Conservation (phyloP, 106 monocot genomes). For the Vanilla planifolia region DNA sequence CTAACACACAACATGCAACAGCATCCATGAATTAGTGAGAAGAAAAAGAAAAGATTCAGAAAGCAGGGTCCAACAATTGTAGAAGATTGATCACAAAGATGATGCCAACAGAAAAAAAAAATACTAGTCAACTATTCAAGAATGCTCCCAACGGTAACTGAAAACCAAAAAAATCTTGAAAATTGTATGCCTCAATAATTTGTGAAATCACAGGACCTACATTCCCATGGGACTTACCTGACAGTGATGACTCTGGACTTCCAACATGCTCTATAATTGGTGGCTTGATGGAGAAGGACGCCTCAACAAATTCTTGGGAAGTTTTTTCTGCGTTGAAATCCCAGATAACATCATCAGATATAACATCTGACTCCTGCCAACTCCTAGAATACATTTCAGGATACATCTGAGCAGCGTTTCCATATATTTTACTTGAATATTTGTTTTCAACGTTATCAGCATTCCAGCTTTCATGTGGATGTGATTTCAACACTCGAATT, state of each 20-base stretch:
- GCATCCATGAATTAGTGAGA: too few species aligned
- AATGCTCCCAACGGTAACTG: too few species aligned
- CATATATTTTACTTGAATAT: neutral
- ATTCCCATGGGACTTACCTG: neutral
- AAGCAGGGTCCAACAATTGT: too few species aligned
- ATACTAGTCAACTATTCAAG: too few species aligned
- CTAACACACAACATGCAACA: too few species aligned
- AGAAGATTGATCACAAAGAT: too few species aligned
- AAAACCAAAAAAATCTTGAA: too few species aligned
- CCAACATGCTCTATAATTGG: constrained; percentile 31
- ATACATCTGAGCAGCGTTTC: neutral
- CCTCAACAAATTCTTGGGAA: constrained; percentile 27
- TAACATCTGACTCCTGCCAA: neutral
- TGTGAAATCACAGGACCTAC: constrained; percentile 8
- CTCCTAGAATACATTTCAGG: neutral
- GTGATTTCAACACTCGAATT: neutral
- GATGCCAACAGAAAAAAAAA: too few species aligned
- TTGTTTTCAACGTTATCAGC: neutral
- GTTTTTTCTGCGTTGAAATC: neutral
- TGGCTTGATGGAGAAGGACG: constrained; percentile 44
- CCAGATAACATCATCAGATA: neutral
- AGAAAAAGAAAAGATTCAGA: too few species aligned
- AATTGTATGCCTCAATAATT: too few species aligned
- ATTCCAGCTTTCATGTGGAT: neutral
- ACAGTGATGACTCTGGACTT: constrained; percentile 17